Conservation (phyloP, 306 rosid genomes). For the Mimosa bimucronata region DNA sequence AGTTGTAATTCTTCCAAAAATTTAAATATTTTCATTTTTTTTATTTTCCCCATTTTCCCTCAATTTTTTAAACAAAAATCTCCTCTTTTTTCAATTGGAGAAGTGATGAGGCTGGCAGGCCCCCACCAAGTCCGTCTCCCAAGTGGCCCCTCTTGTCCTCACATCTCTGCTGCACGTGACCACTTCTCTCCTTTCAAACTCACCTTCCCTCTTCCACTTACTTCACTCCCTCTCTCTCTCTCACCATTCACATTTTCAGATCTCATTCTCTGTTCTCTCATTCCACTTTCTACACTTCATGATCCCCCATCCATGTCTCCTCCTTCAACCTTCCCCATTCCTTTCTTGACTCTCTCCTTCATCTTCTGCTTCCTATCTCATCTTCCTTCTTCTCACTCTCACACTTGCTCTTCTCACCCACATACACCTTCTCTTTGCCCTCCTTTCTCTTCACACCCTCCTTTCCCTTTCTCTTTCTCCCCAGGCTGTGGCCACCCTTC, state of each 20-base stretch:
- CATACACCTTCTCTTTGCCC: constrained; percentile 48
- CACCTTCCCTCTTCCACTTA: constrained; percentile 30
- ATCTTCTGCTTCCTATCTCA: not conserved
- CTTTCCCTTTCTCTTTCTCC: constrained; percentile 73
- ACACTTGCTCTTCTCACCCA: constrained; percentile 41
- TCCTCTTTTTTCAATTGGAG: not conserved
- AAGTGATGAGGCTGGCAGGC: not conserved
- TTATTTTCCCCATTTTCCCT: too few relatives aligned
- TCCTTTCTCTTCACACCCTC: constrained; percentile 56
- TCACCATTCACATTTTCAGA: constrained; percentile 2
- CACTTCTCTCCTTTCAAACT: constrained; percentile 24
- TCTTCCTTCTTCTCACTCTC: constrained; percentile 30
- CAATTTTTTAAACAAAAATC: too few relatives aligned
- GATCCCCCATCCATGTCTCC: constrained; percentile 1
- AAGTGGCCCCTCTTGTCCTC: constrained; percentile 45
- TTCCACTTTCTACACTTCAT: not conserved
- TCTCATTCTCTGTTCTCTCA: constrained; percentile 15
- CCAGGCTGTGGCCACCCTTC: constrained; percentile 93
- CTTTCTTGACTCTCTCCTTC: constrained; percentile 24
- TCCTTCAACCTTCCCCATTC: not conserved
- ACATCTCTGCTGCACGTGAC: constrained; percentile 59
- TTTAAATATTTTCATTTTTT: too few relatives aligned
- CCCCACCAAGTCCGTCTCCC: constrained; percentile 8
- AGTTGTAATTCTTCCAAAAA: too few relatives aligned
- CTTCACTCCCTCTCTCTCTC: constrained; percentile 19